Evolutionary conservation across 345 rosid genomes (phyloP), one percentile per base, ranked within the genome.

Genomic region (Eucalyptus fibrosa): DNA sequence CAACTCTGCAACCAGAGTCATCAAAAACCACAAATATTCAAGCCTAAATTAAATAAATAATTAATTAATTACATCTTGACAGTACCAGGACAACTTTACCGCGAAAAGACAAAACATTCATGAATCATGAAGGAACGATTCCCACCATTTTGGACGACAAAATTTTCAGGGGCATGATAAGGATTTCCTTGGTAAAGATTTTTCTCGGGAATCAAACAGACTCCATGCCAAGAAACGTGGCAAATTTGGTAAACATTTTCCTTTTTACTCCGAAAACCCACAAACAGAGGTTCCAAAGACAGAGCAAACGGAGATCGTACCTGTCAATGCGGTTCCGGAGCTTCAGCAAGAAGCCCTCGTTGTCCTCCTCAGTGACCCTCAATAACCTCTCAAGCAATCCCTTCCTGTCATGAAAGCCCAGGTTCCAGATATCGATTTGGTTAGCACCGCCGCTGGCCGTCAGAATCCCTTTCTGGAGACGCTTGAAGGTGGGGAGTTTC

Each of bases 401-500:
- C 62, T 59, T 89, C 82, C 92, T 92, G 86, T 95, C 94, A 13
- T 90, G 90, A 69, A 90, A 81, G 9, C 94, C 95, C 40, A 95
- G 92, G 50, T 89, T 51, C 23, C 80, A 10, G 10, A 94, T 30
- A 60, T 93, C 92, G 40, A 94, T 72, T 87, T 94, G 94, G 11
- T 32, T 62, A 9, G 91, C 89, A 3, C 23, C 77, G 47, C 94
- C 92, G 6, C 67, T 7, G 65, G 87, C 87, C 12, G 47, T 88
- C 28, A 93, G 88, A 50, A 95, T 88, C 12, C 94, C 95, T 90
- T 90, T 95, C 90, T 91, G 90, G n/a, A 93, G 85, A 32, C 95
- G 92, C 42, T 90, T 89, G 19, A 86, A 88, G 26, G 96, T 95
- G 1, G 96, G 96, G 21, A 94, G 91, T 89, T 83, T 93, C 92